Evolutionary conservation across 1,284 basidiomycete species (phyloP), one percentile per base, ranked within the genome.

Genomic region (Calocybe gambosa): DNA sequence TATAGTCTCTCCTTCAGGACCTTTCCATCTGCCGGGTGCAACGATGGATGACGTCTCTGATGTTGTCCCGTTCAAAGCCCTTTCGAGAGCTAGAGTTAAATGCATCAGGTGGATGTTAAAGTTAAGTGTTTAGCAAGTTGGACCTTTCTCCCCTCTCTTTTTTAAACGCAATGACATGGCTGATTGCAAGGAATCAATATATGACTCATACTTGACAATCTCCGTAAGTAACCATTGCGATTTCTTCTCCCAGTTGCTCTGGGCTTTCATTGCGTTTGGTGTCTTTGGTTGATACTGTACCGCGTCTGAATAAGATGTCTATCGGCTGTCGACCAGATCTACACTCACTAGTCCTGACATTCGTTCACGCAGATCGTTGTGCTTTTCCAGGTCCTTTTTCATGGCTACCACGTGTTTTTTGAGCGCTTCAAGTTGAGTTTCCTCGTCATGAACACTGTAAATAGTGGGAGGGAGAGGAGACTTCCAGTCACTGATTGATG

Each of bases 201-300:
- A 99, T n/a, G 86, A 88, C 44, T 92, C 84, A 65, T 96, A 99
- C 63, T 98, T 98, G 62, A 93, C 88, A 41, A 93, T 89, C 67
- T 99, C 95, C 12, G 85, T 81, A 46, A 94, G 73, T 36, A 98
- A 70, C 63, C 91, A 90, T 59, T 89, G 83, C 6, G 87, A 90
- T 62, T 90, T 93, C 58, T 84, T 85, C 63, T 92, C 88, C 93
- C 94, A 99, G 62, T 99, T 99, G 44, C 77, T 77, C 53, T 82
- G 73, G 0, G 95, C 87, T 63, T 87, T 96, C 51, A 70, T 60
- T 1, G 79, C 75, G 56, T 89, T 93, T 19, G 77, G 64, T n/a
- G 86, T 83, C 8, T 84, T 78, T 1, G 85, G 75, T 47, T 83
- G 74, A 62, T 93, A 95, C 92, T 96, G 55, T n/a, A 42, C 31